These are phyloP conservation scores for Cladophialophora immunda DNA, from an alignment of 2,329 filamentous ascomycete species.

Conservation along the genomic window DNA sequence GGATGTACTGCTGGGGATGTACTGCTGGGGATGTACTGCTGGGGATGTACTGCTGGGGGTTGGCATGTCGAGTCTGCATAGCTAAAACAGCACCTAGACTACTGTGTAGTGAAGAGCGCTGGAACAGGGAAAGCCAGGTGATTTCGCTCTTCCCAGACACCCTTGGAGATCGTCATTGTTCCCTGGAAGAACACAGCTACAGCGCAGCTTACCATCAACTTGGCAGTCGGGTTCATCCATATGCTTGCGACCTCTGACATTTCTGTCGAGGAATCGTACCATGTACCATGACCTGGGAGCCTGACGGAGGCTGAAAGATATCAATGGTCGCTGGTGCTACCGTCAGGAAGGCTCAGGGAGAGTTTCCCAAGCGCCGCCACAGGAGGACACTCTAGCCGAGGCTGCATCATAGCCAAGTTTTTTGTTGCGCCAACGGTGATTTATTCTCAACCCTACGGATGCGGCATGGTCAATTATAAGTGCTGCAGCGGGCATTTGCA, in stretches of 20 bases:
- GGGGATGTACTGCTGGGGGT: no score
- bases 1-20: no score
- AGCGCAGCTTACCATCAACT: slow-evolving; percentile 11
- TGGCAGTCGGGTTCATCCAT: slow-evolving; percentile 13
- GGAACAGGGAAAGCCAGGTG: no score
- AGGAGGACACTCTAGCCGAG: neutral
- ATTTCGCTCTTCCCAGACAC: no score
- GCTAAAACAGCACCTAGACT: no score
- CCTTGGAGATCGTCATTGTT: slow-evolving; percentile 10
- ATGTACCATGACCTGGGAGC: neutral
- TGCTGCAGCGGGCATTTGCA: no score
- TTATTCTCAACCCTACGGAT: no score
- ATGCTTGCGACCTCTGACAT: slow-evolving; percentile 19
- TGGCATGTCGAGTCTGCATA: no score
- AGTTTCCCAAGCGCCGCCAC: neutral
- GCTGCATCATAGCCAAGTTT: neutral
- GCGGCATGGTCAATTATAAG: no score
- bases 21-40: no score
- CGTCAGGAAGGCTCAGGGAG: slow-evolving; percentile 1
- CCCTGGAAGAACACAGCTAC: neutral
- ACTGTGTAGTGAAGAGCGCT: no score
- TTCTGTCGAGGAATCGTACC: slow-evolving; percentile 22
- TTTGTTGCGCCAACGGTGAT: no score
- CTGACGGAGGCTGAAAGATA: slow-evolving; percentile 16
- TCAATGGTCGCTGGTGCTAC: neutral